Evolutionary conservation across 371 early-diverging fungal genomes (phyloP).

Genomic region (Fennellomyces sp.): DNA sequence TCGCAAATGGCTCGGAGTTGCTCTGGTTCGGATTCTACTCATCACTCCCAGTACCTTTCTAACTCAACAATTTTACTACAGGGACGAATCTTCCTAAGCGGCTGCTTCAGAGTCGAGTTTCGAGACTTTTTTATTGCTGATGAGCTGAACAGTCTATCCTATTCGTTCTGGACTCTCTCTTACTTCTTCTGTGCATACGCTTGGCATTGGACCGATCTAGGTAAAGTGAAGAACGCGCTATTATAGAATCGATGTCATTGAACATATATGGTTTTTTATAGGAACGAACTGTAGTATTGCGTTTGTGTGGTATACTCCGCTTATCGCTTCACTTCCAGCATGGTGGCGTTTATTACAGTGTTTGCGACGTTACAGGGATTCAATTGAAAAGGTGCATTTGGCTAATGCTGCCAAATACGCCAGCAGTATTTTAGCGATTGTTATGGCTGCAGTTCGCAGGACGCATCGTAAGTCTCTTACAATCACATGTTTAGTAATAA

Average conservation of each 20-base stretch:
- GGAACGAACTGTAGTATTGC: constrained; percentile 56
- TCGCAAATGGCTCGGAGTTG: constrained; percentile 72
- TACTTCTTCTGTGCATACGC: constrained; percentile 72
- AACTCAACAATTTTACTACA: not conserved
- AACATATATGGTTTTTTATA: not conserved
- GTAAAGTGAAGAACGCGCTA: constrained; percentile 23
- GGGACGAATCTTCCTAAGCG: constrained; percentile 56
- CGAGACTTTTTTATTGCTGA: constrained; percentile 90
- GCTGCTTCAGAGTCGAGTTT: constrained; percentile 74
- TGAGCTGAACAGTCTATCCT: constrained; percentile 76
- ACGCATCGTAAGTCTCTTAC: constrained; percentile 31
- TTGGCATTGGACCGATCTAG: constrained; percentile 54
- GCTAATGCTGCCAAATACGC: constrained; percentile 61
- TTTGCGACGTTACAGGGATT: constrained; percentile 66
- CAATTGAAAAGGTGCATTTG: constrained; percentile 60
- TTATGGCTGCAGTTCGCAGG: constrained; percentile 28
- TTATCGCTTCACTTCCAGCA: constrained; percentile 67
- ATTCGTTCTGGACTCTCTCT: constrained; percentile 70
- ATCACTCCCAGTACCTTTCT: not conserved
- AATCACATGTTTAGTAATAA: not conserved
- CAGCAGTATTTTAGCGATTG: constrained; percentile 39
- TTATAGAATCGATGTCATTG: not conserved
- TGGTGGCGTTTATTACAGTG: constrained; percentile 76
- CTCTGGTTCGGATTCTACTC: constrained; percentile 28
- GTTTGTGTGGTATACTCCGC: constrained; percentile 60